Base-by-base conservation (phyloP, 2,329 filamentous ascomycete species). In the Colletotrichum theobromicola region DNA sequence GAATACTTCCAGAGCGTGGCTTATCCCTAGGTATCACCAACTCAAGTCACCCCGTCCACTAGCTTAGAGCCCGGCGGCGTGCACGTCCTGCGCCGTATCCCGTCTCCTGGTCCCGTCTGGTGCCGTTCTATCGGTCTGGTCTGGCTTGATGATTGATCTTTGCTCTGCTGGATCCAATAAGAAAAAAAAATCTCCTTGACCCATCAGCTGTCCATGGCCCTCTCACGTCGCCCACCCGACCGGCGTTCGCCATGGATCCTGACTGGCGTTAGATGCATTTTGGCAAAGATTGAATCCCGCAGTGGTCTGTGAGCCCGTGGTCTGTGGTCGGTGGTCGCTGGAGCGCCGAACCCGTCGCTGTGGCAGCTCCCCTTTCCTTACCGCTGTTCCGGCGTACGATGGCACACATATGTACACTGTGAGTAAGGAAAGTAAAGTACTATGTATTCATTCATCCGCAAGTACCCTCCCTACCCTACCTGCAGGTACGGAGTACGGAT, bases 241-340 rank as follows among this genome's bases (percentile, higher is more conserved):
- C 72, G 72, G 68, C 46, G 68, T 34, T 74, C 42, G 42, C 53
- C 57, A 21, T 61, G 30, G 61, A 72, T 61, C 24, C 72, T 72
- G 67, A 46, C 72, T 66, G 72, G 72, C 68, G 72, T 74, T 72
- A 72, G 67, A 46, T 53, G 24, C 32, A 37, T 42, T 50, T 50
- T 50, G n/a, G 42, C n/a, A 50, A 50, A 50, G 42, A 21, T 50
- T 50, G 42, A 46, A 64, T 58, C 55, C 68, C 72, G 55, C 67
- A 74, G 57, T 71, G 72, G 71, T 74, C 66, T 70, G 66, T 73
- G 70, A 69, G 70, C 55, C 46, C 50, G 42, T 64, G 71, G 71
- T 74, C 72, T 61, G 72, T 74, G 72, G 55, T 53, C 37, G 34
- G 30, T 71, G 72, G 67, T 70, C 67, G 30, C 67, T 63, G 58